phyloP scores from a whole-genome alignment of 1,139 yeast species.

The Hanseniaspora uvarum region DNA sequence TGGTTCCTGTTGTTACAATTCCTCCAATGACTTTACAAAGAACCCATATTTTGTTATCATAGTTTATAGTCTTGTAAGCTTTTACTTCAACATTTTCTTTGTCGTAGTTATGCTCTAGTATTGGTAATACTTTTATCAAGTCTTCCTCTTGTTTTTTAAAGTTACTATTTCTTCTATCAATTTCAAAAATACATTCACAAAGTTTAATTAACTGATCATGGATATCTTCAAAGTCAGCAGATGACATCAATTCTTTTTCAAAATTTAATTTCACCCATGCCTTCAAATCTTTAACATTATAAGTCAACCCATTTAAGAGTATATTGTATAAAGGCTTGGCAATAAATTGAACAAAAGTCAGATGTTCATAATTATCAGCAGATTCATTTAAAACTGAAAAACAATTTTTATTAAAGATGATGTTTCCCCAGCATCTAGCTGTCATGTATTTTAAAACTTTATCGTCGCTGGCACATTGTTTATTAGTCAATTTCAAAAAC shows the following conservation, averaged over 20 bases:
- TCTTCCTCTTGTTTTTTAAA: conserved; percentile 18
- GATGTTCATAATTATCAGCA: conserved; percentile 24
- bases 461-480: conserved; percentile 22
- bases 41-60: conserved; percentile 33
- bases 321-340: conserved; percentile 75
- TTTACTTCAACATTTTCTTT: conserved; percentile 31
- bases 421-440: conserved; percentile 66
- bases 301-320: conserved; percentile 50
- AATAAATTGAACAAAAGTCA: conserved; percentile 56
- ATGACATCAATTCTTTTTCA: conserved; percentile 29
- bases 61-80: conserved; percentile 50
- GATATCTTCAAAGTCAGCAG: conserved; percentile 43
- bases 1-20: conserved; percentile 30
- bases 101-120: neutral
- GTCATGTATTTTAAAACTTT: conserved; percentile 40
- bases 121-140: neutral
- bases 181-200: conserved; percentile 46
- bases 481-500: conserved; percentile 47
- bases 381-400: conserved; percentile 36
- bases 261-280: conserved; percentile 41
- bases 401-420: conserved; percentile 41
- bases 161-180: conserved; percentile 47
- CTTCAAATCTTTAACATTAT: conserved; percentile 38
- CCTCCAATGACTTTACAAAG: conserved; percentile 60
- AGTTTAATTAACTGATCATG: conserved; percentile 48